These are phyloP conservation scores for Sporothrix protearum DNA, from an alignment of 2,329 filamentous ascomycete genomes.

Conservation along the genomic window DNA sequence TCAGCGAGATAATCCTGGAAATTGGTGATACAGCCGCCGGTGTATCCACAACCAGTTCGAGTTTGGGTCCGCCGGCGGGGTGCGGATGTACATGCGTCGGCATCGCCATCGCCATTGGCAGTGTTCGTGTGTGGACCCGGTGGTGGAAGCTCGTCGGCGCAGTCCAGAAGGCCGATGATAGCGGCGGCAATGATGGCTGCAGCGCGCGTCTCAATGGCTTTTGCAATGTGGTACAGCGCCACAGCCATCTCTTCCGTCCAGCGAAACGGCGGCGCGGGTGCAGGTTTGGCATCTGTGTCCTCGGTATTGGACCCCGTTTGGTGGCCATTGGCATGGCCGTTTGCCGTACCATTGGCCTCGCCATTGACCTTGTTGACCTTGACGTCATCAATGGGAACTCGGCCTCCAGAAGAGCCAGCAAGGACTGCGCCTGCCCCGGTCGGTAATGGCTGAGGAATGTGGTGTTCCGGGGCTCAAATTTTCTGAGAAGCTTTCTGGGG, in stretches of 20 bases:
- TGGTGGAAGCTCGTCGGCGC: constrained; percentile 61
- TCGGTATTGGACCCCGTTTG: neutral
- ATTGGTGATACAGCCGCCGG: constrained; percentile 74
- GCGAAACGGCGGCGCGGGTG: constrained; percentile 44
- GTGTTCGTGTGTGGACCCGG: constrained; percentile 20
- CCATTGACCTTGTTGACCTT: neutral
- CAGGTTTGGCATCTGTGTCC: neutral
- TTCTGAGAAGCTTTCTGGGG: constrained; percentile 53
- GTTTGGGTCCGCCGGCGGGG: constrained; percentile 18
- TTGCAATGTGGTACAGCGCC: constrained; percentile 62
- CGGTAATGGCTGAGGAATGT: constrained; percentile 69
- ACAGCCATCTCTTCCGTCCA: constrained; percentile 62
- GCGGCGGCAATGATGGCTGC: constrained; percentile 72
- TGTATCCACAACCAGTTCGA: constrained; percentile 71
- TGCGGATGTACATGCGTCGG: too few relatives aligned
- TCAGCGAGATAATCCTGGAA: constrained; percentile 70
- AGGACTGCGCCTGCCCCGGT: constrained; percentile 45
- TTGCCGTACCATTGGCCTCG: neutral
- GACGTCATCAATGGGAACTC: constrained; percentile 49
- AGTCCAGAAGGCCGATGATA: constrained; percentile 64
- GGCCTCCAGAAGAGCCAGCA: constrained; percentile 46
- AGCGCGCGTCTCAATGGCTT: constrained; percentile 67
- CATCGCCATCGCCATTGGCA: constrained; percentile 23
- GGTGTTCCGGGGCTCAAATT: constrained; percentile 62
- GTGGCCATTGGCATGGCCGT: neutral